Evolutionary conservation across 768 basidiomycete species (phyloP).

Genomic region (Leccinum subgranulosum): DNA sequence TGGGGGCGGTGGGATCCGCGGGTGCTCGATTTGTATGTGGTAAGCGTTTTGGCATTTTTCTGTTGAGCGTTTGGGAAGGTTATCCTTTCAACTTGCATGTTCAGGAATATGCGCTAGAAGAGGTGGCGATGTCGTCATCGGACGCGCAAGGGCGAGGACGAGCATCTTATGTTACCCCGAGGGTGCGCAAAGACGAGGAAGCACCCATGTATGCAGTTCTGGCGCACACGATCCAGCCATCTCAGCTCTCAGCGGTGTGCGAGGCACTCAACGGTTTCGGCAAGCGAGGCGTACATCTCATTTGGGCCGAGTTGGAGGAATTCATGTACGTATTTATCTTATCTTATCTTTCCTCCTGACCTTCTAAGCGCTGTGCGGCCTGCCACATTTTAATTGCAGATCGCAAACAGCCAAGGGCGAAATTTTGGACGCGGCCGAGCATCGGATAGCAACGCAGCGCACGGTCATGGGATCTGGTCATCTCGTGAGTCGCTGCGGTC

Average conservation of each 20-base stretch:
- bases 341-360: background rate
- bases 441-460: constrained; percentile 18
- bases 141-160: constrained; percentile 2
- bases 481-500: constrained; percentile 16
- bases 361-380: background rate
- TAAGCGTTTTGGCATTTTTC: constrained; percentile 5
- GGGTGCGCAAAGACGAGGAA: constrained; percentile 30
- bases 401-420: constrained; percentile 25
- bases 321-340: constrained; percentile 22
- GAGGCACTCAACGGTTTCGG: constrained; percentile 6
- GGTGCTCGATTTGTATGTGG: constrained; percentile 23
- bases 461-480: constrained; percentile 29
- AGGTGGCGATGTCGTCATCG: constrained; percentile 3
- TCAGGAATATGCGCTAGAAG: constrained; percentile 27
- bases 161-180: constrained; percentile 16
- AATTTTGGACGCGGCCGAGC: constrained; percentile 27
- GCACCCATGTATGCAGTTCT: constrained; percentile 22
- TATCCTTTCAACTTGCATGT: background rate
- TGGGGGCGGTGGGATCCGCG: constrained; percentile 27
- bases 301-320: constrained; percentile 31
- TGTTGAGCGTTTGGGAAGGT: background rate
- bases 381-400: constrained; percentile 7
- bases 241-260: constrained; percentile 21
- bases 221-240: constrained; percentile 26
- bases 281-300: constrained; percentile 21